Evolutionary conservation across 2,329 filamentous ascomycete genomes (phyloP), one percentile per base, ranked within the genome.

Genomic region (Arachnomyces sp.): DNA sequence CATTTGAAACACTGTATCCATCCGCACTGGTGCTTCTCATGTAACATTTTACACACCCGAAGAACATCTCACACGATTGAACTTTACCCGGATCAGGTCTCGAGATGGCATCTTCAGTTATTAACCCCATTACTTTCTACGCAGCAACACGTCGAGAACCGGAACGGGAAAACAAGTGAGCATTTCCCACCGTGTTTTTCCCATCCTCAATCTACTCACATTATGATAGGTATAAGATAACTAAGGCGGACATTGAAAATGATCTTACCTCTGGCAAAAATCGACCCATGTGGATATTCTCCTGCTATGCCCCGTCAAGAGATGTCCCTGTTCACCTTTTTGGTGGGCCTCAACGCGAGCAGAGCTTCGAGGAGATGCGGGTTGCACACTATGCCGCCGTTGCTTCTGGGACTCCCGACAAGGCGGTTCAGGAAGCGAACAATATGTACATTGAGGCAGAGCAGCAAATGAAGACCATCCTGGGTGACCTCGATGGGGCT

Each of bases 291-390:
- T 96, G 89, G 84, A 82, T 92, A 3, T 74, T 95, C 16, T 95
- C 89, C 1, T 75, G 83, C 15, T 96, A 95, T 61, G 86, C 81
- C 0, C 88, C 89, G 0, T 84, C 83, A 3, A 74, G 71, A 52
- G 77, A 88, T 51, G 78, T 84, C 1, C 89, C 89, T 0, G 78
- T 78, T 13, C 87, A 95, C 62, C 72, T 95, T 1, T 89, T 95
- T 53, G 87, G 87, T 38, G 88, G 87, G 1, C 74, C 72, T 33
- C 72, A 77, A 4, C 75, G 88, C 13, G 90, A 96, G 60, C 83
- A 88, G 60, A 94, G 87, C 54, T 83, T 84, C 31, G 90, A 96
- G 60, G 90, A 96, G 63, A 75, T 94, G 58, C 77, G 88, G 36
- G 58, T 89, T 18, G 66, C 70, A 15, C 82, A 87, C 56, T 89